phyloP scores from a whole-genome alignment of 1,284 basidiomycete genomes.

The Phenoliferia sp. region DNA sequence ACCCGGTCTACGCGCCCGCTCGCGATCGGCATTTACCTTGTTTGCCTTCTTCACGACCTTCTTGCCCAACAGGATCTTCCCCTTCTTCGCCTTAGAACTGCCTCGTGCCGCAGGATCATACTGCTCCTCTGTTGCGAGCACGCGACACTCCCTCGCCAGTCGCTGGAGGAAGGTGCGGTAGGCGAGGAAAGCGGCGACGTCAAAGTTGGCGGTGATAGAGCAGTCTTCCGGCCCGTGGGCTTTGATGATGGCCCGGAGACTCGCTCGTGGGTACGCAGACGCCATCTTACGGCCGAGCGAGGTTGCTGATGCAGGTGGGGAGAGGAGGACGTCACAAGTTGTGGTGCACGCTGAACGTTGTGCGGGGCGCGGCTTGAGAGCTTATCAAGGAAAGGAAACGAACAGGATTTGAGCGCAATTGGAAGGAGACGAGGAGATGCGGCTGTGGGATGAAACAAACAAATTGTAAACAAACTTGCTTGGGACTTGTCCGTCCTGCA shows the following conservation, averaged over 20 bases:
- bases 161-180: neutral
- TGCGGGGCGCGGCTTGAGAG: too few relatives aligned
- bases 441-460: too few relatives aligned
- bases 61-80: constrained; percentile 1
- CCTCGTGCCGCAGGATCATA: neutral
- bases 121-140: neutral
- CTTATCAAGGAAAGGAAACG: too few relatives aligned
- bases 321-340: too few relatives aligned
- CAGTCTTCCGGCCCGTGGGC: neutral
- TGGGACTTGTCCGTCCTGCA: too few relatives aligned
- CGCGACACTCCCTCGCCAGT: neutral
- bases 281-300: too few relatives aligned
- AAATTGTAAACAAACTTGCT: too few relatives aligned
- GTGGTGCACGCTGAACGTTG: too few relatives aligned
- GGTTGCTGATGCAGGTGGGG: too few relatives aligned
- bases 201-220: neutral
- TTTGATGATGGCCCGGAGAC: neutral
- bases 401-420: too few relatives aligned
- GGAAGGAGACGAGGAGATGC: too few relatives aligned
- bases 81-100: neutral
- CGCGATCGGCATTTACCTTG: neutral
- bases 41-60: neutral
- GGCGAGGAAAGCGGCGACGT: neutral
- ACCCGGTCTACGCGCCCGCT: neutral
- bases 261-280: neutral